A percentile compares a stretch with the other conserved stretches of the same genome.
phyloP scores from a whole-genome alignment of 257 asterid genomes.

The Gardenia jasminoides region DNA sequence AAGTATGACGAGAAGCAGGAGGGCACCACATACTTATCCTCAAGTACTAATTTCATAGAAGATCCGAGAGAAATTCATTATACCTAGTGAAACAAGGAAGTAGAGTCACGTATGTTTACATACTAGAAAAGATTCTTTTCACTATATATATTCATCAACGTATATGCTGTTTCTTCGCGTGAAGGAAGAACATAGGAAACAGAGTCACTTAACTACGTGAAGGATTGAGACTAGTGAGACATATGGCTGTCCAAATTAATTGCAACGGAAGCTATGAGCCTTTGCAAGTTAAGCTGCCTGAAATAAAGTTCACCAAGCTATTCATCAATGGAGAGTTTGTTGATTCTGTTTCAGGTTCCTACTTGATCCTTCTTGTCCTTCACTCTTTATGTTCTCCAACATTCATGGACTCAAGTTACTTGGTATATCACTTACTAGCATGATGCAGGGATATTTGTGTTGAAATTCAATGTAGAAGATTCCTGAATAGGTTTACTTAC shows the following conservation, averaged over 20 bases:
- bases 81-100: too few relatives aligned
- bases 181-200: neutral
- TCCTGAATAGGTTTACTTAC: neutral
- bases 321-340: conserved; percentile 41
- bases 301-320: conserved; percentile 35
- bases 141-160: neutral
- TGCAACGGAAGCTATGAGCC: conserved; percentile 23
- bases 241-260: conserved; percentile 27
- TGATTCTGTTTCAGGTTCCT: conserved; percentile 38
- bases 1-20: too few relatives aligned
- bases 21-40: too few relatives aligned
- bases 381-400: neutral
- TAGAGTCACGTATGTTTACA: too few relatives aligned
- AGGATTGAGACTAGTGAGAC: neutral
- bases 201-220: neutral
- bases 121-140: too few relatives aligned
- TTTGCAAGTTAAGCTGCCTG: conserved; percentile 14
- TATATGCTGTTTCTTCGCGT: neutral
- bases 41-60: too few relatives aligned
- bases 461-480: too few relatives aligned
- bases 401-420: neutral
- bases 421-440: too few relatives aligned
- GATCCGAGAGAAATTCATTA: too few relatives aligned
- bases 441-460: too few relatives aligned
- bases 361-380: neutral